phyloP scores from a whole-genome alignment of 805 yeast genomes.

The Wickerhamomyces strasburgensis region DNA sequence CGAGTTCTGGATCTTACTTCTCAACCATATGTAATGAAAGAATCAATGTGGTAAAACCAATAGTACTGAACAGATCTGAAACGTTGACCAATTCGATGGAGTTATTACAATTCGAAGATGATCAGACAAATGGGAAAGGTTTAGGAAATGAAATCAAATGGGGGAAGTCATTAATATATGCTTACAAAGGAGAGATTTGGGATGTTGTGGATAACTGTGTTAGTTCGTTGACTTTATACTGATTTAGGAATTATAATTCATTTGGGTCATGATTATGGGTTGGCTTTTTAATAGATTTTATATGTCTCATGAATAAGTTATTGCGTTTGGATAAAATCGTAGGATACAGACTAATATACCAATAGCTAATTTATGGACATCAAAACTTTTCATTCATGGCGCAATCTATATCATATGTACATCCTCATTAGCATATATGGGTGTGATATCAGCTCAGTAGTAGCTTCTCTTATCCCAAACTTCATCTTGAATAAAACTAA shows the following conservation, averaged over 20 bases:
- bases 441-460: constrained; percentile 6
- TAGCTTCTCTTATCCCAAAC: constrained; percentile 49
- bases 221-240: constrained; percentile 35
- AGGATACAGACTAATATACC: too few species aligned
- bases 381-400: neutral
- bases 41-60: constrained; percentile 3
- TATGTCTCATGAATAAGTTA: too few species aligned
- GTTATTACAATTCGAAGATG: constrained; percentile 29
- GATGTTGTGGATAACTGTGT: constrained; percentile 37
- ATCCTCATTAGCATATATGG: too few species aligned
- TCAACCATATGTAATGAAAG: neutral
- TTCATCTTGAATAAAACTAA: constrained; percentile 84
- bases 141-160: constrained; percentile 14
- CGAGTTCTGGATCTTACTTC: constrained; percentile 1
- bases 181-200: constrained; percentile 30
- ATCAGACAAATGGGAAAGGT: constrained; percentile 20
- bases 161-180: constrained; percentile 28
- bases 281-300: too few species aligned
- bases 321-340: too few species aligned
- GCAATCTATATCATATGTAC: too few species aligned
- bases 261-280: too few species aligned
- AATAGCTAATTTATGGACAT: too few species aligned
- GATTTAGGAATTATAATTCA: too few species aligned
- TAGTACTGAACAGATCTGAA: constrained; percentile 25
- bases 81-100: constrained; percentile 34